These are phyloP conservation scores for Populus pruinosa DNA, from an alignment of 345 rosid species.

Conservation along the genomic window DNA sequence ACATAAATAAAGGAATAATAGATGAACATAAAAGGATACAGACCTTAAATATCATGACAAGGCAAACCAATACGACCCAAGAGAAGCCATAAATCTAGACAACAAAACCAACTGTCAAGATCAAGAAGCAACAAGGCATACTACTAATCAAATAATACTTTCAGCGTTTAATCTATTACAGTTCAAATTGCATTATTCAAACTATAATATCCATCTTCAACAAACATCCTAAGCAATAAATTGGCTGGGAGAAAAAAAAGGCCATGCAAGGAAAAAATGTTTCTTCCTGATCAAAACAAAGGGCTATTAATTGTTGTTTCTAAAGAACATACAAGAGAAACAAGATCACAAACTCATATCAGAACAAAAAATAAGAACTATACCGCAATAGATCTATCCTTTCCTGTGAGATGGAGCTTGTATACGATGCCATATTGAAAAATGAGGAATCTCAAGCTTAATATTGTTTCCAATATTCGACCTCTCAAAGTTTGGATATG, in stretches of 20 bases:
- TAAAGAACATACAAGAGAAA: too few relatives aligned
- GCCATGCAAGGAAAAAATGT: too few relatives aligned
- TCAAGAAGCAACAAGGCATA: slow-evolving; percentile 1
- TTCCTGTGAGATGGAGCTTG: slow-evolving; percentile 77
- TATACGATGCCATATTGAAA: slow-evolving; percentile 96
- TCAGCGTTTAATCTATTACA: too few relatives aligned
- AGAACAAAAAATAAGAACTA: slow-evolving; percentile 13
- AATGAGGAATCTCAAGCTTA: slow-evolving; percentile 78
- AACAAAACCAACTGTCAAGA: slow-evolving; percentile 24
- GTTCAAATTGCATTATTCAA: too few relatives aligned
- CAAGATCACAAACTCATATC: neutral
- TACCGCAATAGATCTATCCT: slow-evolving; percentile 75
- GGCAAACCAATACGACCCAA: slow-evolving; percentile 66
- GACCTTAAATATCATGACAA: slow-evolving; percentile 79
- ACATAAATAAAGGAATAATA: neutral
- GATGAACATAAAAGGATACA: slow-evolving; percentile 5
- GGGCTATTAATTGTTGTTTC: too few relatives aligned
- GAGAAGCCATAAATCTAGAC: slow-evolving; percentile 85
- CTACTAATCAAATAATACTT: neutral
- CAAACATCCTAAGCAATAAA: too few relatives aligned
- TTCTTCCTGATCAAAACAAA: too few relatives aligned
- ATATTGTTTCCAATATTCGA: slow-evolving; percentile 81
- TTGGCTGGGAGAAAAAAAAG: too few relatives aligned
- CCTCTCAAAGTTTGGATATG: slow-evolving; percentile 95
- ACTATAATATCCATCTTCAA: too few relatives aligned